phyloP scores from a whole-genome alignment of 1,139 yeast species.

The Zygoascus hellenicus region DNA sequence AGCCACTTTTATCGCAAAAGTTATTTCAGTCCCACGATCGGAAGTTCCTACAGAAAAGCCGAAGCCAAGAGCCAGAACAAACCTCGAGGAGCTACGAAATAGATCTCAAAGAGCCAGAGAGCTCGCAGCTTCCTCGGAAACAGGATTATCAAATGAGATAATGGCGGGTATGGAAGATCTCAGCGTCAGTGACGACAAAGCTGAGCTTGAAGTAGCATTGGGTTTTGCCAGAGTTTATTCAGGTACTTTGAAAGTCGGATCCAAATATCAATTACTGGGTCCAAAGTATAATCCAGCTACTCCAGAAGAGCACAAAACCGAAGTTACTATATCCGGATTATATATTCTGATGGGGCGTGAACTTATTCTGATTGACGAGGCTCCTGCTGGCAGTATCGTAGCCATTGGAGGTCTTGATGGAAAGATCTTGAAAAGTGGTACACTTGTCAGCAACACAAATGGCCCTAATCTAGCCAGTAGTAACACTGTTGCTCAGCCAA shows the following conservation, averaged over 20 bases:
- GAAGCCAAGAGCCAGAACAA: conserved; percentile 15
- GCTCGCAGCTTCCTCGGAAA: conserved; percentile 45
- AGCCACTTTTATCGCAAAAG: conserved; percentile 84
- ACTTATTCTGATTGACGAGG: conserved; percentile 64
- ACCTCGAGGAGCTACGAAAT: conserved; percentile 57
- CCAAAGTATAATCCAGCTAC: conserved; percentile 78
- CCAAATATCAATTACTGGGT: conserved; percentile 66
- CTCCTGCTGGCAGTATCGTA: conserved; percentile 93
- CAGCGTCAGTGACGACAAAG: conserved; percentile 16
- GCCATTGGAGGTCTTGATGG: conserved; percentile 92
- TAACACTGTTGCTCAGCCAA: conserved; percentile 67
- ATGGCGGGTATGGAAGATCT: conserved; percentile 24
- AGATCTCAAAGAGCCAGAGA: conserved; percentile 66
- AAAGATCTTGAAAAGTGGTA: conserved; percentile 78
- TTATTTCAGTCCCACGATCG: conserved; percentile 73
- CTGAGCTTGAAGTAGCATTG: conserved; percentile 43
- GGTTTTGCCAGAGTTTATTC: conserved; percentile 89
- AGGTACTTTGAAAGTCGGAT: conserved; percentile 74
- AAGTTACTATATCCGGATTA: conserved; percentile 55
- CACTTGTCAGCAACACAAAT: conserved; percentile 48
- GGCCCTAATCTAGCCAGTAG: conserved; percentile 72
- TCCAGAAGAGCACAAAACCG: conserved; percentile 54
- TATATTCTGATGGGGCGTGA: conserved; percentile 92
- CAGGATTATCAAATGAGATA: conserved; percentile 42
- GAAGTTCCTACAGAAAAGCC: conserved; percentile 62